These are phyloP conservation scores for Pseudonectria buxi DNA, from an alignment of 2,329 filamentous ascomycete genomes.

Conservation along the genomic window DNA sequence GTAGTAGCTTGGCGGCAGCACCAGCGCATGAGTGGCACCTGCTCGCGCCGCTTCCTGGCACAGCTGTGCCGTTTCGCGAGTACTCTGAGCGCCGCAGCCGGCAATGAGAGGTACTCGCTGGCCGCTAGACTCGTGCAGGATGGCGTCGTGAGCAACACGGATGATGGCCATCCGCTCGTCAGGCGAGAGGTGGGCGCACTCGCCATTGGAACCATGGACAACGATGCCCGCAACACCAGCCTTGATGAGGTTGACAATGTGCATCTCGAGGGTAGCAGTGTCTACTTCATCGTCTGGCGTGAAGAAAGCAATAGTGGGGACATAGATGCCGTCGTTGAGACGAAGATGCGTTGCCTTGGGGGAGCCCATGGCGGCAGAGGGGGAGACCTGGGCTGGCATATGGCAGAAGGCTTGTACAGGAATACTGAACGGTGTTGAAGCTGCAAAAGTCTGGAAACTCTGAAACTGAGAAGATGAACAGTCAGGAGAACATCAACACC, in stretches of 20 bases:
- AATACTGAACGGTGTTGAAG: too few species aligned
- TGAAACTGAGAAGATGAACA: too few species aligned
- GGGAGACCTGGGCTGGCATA: conserved; percentile 20
- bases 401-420: background rate
- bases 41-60: conserved; percentile 63
- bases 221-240: conserved; percentile 69
- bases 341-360: conserved; percentile 19
- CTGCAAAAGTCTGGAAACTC: too few species aligned
- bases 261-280: conserved; percentile 24
- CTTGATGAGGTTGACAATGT: conserved; percentile 42
- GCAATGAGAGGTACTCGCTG: conserved; percentile 51
- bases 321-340: conserved; percentile 29
- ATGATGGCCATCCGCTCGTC: conserved; percentile 63
- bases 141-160: conserved; percentile 41
- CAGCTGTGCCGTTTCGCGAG: conserved; percentile 63
- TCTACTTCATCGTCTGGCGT: conserved; percentile 28
- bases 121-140: conserved; percentile 18
- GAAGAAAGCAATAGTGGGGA: conserved; percentile 33
- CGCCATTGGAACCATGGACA: conserved; percentile 77
- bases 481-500: too few species aligned
- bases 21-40: conserved; percentile 69
- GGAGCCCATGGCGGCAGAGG: conserved; percentile 18
- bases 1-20: conserved; percentile 75
- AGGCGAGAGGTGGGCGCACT: conserved; percentile 71
- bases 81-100: conserved; percentile 69